Conservation (phyloP, 768 basidiomycete species). For the Porphyrellus cyaneotinctus region DNA sequence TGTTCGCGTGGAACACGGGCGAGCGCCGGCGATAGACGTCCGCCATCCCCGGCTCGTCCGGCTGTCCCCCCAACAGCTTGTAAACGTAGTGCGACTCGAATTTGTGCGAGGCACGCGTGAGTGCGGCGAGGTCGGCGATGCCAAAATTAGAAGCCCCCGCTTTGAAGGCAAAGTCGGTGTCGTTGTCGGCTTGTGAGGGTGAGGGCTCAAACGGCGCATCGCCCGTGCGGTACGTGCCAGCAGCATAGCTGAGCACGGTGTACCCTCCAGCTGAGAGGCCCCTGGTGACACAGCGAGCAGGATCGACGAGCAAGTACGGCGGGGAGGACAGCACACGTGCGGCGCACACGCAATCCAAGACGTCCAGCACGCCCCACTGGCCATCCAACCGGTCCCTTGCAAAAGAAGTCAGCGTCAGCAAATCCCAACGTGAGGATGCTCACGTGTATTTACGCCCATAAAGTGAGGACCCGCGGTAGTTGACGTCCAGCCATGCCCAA, state of each 20-base stretch:
- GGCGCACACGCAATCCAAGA: background rate
- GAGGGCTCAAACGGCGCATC: background rate
- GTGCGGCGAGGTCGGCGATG: background rate
- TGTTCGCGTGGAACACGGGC: background rate
- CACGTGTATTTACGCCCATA: constrained; percentile 3
- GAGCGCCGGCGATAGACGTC: background rate
- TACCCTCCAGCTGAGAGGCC: background rate
- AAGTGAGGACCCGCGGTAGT: constrained; percentile 3
- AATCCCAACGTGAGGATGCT: background rate
- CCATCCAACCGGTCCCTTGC: background rate
- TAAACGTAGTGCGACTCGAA: constrained; percentile 2
- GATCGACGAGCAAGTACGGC: background rate
- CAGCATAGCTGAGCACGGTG: constrained; percentile 1
- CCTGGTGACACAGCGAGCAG: constrained; percentile 1
- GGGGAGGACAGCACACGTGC: background rate
- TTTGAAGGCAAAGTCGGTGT: background rate
- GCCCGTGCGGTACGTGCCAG: background rate
- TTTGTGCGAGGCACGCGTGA: background rate
- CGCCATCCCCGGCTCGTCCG: constrained; percentile 1
- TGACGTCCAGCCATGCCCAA: constrained; percentile 6
- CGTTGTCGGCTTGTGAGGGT: background rate
- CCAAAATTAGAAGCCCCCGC: background rate
- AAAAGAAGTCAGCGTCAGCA: background rate
- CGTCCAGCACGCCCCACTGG: constrained; percentile 2
- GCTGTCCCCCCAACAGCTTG: background rate